Evolutionary conservation across 768 basidiomycete genomes (phyloP).

Genomic region (Hydnomerulius pinastri): DNA sequence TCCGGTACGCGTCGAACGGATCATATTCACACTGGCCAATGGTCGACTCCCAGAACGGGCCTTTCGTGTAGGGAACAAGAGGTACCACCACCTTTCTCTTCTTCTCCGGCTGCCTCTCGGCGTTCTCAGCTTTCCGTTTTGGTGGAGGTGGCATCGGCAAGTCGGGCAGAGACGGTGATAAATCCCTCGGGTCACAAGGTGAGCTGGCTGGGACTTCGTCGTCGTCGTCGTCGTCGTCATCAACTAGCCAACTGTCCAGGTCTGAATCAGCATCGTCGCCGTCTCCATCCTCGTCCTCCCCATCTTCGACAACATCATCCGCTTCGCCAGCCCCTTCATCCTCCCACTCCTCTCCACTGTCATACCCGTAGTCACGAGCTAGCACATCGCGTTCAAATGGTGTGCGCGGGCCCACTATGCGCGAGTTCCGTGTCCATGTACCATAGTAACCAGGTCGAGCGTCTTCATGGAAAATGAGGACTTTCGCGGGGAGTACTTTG

Average conservation of each 20-base stretch:
- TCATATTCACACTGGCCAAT: conserved; percentile 70
- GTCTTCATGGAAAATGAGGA: conserved; percentile 82
- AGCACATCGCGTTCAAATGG: conserved; percentile 81
- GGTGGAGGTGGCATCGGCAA: conserved; percentile 40
- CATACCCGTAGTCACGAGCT: conserved; percentile 85
- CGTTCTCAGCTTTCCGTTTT: conserved; percentile 69
- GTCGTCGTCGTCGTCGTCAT: conserved; percentile 82
- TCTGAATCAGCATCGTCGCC: conserved; percentile 52
- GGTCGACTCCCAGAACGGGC: conserved; percentile 76
- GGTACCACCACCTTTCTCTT: conserved; percentile 78
- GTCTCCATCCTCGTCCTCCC: conserved; percentile 67
- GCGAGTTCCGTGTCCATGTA: conserved; percentile 87
- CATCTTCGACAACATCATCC: conserved; percentile 67
- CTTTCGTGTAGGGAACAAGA: conserved; percentile 78
- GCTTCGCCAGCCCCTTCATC: conserved; percentile 77
- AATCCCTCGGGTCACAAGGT: conserved; percentile 41
- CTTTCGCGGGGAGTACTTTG: conserved; percentile 68
- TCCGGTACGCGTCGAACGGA: conserved; percentile 70
- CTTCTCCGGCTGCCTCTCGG: conserved; percentile 51
- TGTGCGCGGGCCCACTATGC: conserved; percentile 75
- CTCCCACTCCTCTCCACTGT: conserved; percentile 97
- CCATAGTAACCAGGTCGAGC: conserved; percentile 91
- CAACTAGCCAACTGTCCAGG: conserved; percentile 42
- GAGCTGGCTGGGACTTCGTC: conserved; percentile 68
- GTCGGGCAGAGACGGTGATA: conserved; percentile 34